Evolutionary conservation across 768 basidiomycete species (phyloP).

Genomic region (Russula foetens): DNA sequence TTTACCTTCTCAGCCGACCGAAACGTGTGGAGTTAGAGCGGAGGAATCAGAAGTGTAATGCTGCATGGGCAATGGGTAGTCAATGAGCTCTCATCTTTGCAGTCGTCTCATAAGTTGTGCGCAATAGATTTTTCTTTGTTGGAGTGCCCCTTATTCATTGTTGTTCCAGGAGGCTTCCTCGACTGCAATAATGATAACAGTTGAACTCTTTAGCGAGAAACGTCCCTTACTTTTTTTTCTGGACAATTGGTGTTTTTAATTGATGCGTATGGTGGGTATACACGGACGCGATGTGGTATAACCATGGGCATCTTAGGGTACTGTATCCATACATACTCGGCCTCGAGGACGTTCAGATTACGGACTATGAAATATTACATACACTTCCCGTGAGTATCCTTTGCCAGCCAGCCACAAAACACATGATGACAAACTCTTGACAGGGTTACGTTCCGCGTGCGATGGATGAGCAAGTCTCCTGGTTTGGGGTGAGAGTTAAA

Average conservation of each 20-base stretch:
- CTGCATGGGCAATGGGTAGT: background rate
- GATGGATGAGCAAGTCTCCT: background rate
- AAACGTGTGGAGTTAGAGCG: background rate
- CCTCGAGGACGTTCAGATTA: background rate
- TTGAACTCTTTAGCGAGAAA: background rate
- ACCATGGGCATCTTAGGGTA: too few relatives aligned
- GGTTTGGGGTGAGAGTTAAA: background rate
- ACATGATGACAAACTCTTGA: too few relatives aligned
- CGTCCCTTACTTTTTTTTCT: background rate
- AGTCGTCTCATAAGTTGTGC: background rate
- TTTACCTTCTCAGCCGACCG: background rate
- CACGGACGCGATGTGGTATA: background rate
- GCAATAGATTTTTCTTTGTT: background rate
- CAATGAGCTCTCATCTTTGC: background rate
- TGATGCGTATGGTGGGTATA: background rate
- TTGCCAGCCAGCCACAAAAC: background rate
- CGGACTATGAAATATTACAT: too few relatives aligned
- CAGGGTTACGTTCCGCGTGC: background rate
- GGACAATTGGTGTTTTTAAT: background rate
- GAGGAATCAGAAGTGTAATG: background rate
- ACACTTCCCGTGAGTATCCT: background rate
- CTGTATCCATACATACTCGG: too few relatives aligned
- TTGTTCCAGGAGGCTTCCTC: background rate
- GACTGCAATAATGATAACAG: background rate
- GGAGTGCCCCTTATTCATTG: background rate